Evolutionary conservation across 2,329 filamentous ascomycete species (phyloP).

Genomic region (Calonectria montana): DNA sequence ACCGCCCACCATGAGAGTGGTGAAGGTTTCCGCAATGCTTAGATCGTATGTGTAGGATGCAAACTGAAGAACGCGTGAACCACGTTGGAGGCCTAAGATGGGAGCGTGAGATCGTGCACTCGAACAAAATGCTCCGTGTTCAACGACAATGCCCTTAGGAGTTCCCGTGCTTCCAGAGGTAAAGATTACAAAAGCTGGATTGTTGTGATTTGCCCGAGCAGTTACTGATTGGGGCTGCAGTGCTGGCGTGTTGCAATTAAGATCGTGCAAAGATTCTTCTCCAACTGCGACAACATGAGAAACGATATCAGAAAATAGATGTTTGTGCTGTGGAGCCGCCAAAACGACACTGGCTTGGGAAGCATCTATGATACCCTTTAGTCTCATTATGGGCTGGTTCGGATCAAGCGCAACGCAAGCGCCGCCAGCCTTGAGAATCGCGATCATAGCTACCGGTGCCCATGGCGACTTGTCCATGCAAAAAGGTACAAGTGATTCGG

Average conservation of each 20-base stretch:
- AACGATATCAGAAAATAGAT: not conserved
- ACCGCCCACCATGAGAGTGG: not conserved
- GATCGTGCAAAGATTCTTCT: not conserved
- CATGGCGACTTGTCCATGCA: not conserved
- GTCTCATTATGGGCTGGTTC: not conserved
- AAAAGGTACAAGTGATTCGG: not conserved
- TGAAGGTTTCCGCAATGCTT: not conserved
- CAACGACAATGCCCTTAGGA: not conserved
- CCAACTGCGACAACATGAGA: not conserved
- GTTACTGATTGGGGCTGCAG: not conserved
- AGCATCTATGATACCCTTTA: not conserved
- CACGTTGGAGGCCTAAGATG: not conserved
- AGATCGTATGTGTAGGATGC: not conserved
- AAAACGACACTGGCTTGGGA: not conserved
- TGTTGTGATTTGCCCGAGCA: not conserved
- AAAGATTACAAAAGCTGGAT: not conserved
- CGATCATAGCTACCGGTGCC: not conserved
- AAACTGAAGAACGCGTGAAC: not conserved
- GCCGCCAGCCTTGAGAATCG: not conserved
- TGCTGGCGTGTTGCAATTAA: not conserved
- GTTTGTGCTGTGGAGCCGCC: not conserved
- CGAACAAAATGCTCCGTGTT: not conserved
- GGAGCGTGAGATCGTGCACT: not conserved
- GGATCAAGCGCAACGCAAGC: not conserved
- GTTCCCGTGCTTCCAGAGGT: not conserved